Conservation (phyloP, 371 early-diverging fungal genomes). For the Chytridium lagenaria region DNA sequence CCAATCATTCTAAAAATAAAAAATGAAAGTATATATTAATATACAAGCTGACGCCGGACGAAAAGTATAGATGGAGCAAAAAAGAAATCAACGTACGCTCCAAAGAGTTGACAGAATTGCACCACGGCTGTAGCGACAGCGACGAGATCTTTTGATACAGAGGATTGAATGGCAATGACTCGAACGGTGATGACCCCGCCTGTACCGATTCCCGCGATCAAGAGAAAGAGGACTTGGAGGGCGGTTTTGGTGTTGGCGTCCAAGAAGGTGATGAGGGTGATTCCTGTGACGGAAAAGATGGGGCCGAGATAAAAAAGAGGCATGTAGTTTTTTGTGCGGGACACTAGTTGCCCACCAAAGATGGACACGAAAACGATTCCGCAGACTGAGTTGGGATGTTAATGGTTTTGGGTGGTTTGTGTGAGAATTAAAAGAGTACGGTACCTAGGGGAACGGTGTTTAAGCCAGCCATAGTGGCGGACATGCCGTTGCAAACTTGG, state of each 20-base stretch:
- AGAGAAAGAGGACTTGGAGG: constrained; percentile 51
- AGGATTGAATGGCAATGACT: constrained; percentile 59
- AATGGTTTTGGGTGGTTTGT: too few relatives aligned
- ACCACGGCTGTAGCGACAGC: constrained; percentile 68
- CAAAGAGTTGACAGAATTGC: constrained; percentile 68
- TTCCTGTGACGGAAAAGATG: constrained; percentile 52
- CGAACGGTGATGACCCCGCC: constrained; percentile 49
- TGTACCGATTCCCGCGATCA: constrained; percentile 61
- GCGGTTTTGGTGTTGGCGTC: constrained; percentile 46
- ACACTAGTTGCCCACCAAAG: constrained; percentile 16
- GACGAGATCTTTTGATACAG: constrained; percentile 50
- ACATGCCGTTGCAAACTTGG: constrained; percentile 28
- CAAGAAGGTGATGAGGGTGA: constrained; percentile 56
- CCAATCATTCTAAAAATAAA: constrained; percentile 68
- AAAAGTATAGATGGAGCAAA: constrained; percentile 53
- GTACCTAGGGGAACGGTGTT: constrained; percentile 64
- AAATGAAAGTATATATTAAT: too few relatives aligned
- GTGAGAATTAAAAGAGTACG: too few relatives aligned
- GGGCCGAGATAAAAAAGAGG: constrained; percentile 56
- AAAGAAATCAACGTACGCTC: constrained; percentile 72
- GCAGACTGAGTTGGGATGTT: too few relatives aligned
- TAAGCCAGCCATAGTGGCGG: constrained; percentile 66
- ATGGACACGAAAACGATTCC: constrained; percentile 31
- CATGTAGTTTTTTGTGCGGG: constrained; percentile 38
- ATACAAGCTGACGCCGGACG: too few relatives aligned